Percentiles rank a stretch among this genome's conserved stretches.
These are phyloP conservation scores for Populus ilicifolia DNA, from an alignment of 345 rosid genomes.

Conservation along the genomic window DNA sequence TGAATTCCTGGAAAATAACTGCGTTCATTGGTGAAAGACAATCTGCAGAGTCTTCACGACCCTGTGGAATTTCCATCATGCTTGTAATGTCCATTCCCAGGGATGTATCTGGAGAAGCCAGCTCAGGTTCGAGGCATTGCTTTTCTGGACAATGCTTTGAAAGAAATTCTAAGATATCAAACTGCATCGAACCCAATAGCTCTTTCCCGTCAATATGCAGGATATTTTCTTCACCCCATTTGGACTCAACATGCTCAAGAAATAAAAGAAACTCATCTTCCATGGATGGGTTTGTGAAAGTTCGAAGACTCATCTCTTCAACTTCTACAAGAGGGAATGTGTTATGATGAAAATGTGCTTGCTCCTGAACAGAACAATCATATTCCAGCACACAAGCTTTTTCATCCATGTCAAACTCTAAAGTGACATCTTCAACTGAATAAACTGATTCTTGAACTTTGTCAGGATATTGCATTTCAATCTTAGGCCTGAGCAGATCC, in stretches of 20 bases:
- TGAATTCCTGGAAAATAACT: slow-evolving; percentile 50
- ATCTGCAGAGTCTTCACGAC: slow-evolving; percentile 24
- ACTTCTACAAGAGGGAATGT: slow-evolving; percentile 67
- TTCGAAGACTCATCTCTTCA: slow-evolving; percentile 50
- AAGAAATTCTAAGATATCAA: slow-evolving; percentile 39
- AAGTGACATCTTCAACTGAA: slow-evolving; percentile 45
- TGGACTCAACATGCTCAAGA: slow-evolving; percentile 37
- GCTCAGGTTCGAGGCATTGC: slow-evolving; percentile 38
- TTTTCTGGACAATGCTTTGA: slow-evolving; percentile 42
- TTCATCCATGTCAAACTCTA: slow-evolving; percentile 40
- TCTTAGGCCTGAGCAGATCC: slow-evolving; percentile 36
- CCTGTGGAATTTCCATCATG: slow-evolving; percentile 36
- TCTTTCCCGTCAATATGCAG: slow-evolving; percentile 35
- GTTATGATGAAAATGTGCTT: slow-evolving; percentile 24
- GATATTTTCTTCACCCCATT: slow-evolving; percentile 26
- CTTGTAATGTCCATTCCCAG: slow-evolving; percentile 42
- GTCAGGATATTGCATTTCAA: slow-evolving; percentile 22
- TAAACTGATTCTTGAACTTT: slow-evolving; percentile 48
- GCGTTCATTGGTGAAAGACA: slow-evolving; percentile 21
- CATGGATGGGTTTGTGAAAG: slow-evolving; percentile 28
- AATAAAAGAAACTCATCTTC: slow-evolving; percentile 48
- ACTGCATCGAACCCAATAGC: slow-evolving; percentile 38
- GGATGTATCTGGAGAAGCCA: slow-evolving; percentile 27
- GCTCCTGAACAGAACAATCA: slow-evolving; percentile 38
- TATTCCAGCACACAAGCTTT: slow-evolving; percentile 33